Conservation (phyloP, 129 eudicot genomes). For the Artemisia tridentata region DNA sequence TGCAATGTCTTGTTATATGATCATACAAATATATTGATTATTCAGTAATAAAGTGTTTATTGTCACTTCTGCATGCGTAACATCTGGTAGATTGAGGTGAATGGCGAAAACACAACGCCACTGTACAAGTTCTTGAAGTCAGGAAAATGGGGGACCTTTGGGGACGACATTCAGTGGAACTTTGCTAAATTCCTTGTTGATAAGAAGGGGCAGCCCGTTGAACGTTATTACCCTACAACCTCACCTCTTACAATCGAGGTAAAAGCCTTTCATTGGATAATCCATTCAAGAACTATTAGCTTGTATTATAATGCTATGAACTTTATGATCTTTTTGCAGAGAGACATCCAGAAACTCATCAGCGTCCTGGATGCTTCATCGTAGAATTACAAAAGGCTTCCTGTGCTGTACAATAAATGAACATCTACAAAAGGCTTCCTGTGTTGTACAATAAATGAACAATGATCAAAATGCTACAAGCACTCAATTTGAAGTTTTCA, state of each 20-base stretch:
- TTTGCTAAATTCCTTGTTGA: slow-evolving; percentile 79
- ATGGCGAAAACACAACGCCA: slow-evolving; percentile 65
- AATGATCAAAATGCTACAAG: not conserved
- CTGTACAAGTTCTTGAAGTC: slow-evolving; percentile 72
- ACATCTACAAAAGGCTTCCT: not conserved
- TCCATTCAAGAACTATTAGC: not conserved
- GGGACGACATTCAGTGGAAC: slow-evolving; percentile 86
- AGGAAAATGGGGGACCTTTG: slow-evolving; percentile 74
- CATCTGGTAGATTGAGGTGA: slow-evolving; percentile 67
- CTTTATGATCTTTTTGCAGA: slow-evolving; percentile 25
- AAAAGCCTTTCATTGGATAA: not conserved
- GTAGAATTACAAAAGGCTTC: slow-evolving; percentile 17
- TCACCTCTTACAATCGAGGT: slow-evolving; percentile 90
- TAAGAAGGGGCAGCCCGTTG: slow-evolving; percentile 61
- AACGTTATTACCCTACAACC: slow-evolving; percentile 91
- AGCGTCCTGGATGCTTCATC: slow-evolving; percentile 22
- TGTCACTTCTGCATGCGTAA: not conserved
- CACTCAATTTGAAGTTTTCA: not conserved
- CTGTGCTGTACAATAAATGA: not conserved
- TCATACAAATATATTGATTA: not conserved
- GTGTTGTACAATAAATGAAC: not conserved
- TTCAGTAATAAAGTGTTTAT: not conserved
- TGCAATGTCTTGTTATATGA: not conserved
- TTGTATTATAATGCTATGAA: slow-evolving; percentile 7
- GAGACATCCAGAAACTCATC: slow-evolving; percentile 35